These are phyloP conservation scores for Ophiostoma piceae DNA, from an alignment of 2,329 filamentous ascomycete genomes.

Conservation along the genomic window DNA sequence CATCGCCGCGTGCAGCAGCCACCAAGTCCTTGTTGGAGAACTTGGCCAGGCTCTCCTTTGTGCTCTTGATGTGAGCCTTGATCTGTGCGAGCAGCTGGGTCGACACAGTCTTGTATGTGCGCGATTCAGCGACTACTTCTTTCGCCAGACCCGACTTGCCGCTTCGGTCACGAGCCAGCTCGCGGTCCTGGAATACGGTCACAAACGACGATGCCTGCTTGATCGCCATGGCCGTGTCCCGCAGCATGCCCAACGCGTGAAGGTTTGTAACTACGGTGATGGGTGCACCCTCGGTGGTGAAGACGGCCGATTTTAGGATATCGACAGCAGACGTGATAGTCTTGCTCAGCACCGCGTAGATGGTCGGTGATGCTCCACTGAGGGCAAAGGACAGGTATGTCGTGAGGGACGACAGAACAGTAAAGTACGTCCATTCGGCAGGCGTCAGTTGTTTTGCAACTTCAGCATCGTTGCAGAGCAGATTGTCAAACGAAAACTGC, in stretches of 20 bases:
- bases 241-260: conserved; percentile 37
- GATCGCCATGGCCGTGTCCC: conserved; percentile 36
- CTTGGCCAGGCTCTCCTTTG: conserved; percentile 33
- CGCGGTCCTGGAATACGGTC: conserved; percentile 32
- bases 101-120: conserved; percentile 22
- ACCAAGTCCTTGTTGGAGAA: conserved; percentile 31
- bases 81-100: conserved; percentile 28
- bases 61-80: conserved; percentile 33
- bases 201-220: conserved; percentile 35
- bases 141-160: conserved; percentile 34
- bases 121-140: conserved; percentile 35
- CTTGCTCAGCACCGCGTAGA: conserved; percentile 12
- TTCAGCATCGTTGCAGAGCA: conserved; percentile 31
- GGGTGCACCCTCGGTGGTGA: not conserved
- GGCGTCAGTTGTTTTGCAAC: conserved; percentile 35
- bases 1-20: not conserved
- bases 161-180: conserved; percentile 34
- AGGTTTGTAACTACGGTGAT: conserved; percentile 33
- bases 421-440: conserved; percentile 43
- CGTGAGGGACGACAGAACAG: conserved; percentile 40
- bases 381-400: conserved; percentile 29
- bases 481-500: conserved; percentile 40
- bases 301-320: conserved; percentile 22
- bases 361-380: conserved; percentile 19
- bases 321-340: conserved; percentile 23